Evolutionary conservation across 345 rosid genomes (phyloP).

Genomic region (Brassica carinata): DNA sequence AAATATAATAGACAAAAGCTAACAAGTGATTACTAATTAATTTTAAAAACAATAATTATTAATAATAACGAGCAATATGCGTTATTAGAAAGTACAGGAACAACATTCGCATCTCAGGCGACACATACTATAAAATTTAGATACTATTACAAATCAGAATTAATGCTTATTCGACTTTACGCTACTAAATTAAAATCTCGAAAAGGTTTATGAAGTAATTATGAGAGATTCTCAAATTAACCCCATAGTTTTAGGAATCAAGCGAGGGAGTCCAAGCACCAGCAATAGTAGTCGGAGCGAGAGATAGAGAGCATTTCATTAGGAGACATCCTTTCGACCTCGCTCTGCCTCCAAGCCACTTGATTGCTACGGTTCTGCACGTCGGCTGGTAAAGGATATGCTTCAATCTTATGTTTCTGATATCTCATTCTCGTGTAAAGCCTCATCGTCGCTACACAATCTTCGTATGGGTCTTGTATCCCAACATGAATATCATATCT

Average conservation of each 20-base stretch:
- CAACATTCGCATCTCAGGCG: slow-evolving; percentile 6
- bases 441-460: slow-evolving; percentile 89
- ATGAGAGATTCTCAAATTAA: neutral
- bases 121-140: neutral
- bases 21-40: neutral
- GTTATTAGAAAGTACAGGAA: slow-evolving; percentile 10
- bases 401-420: slow-evolving; percentile 63
- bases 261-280: slow-evolving; percentile 76
- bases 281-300: slow-evolving; percentile 84
- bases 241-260: neutral
- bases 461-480: slow-evolving; percentile 80
- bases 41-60: neutral
- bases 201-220: neutral
- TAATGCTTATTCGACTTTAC: slow-evolving; percentile 12
- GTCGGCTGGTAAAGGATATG: slow-evolving; percentile 66
- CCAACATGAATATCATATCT: slow-evolving; percentile 84
- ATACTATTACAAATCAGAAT: slow-evolving; percentile 2
- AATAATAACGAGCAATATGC: neutral
- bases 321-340: slow-evolving; percentile 83
- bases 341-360: slow-evolving; percentile 76
- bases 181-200: neutral
- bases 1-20: neutral
- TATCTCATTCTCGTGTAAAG: slow-evolving; percentile 85
- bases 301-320: slow-evolving; percentile 68
- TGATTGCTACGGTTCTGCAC: slow-evolving; percentile 77